Evolutionary conservation across 2,329 filamentous ascomycete genomes (phyloP).

Genomic region (Aspergillus pseudonomiae): DNA sequence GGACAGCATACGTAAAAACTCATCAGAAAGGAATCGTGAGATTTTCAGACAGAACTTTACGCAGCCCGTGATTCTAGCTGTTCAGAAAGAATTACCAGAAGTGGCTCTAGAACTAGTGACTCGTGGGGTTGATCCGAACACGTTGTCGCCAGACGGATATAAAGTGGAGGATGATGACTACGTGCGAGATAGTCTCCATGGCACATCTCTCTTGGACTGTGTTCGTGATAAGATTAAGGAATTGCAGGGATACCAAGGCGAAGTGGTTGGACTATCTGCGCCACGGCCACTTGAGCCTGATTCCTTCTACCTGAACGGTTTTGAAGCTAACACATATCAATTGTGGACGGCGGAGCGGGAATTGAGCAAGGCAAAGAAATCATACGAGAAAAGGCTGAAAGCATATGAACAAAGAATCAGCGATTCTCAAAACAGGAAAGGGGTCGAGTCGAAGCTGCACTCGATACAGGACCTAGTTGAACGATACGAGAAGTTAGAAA

Average conservation of each 20-base stretch:
- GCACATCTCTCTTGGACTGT: slow-evolving; percentile 60
- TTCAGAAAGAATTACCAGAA: slow-evolving; percentile 53
- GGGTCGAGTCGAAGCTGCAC: slow-evolving; percentile 56
- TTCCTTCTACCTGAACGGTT: slow-evolving; percentile 55
- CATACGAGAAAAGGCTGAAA: slow-evolving; percentile 41
- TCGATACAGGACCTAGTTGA: slow-evolving; percentile 56
- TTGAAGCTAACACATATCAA: slow-evolving; percentile 62
- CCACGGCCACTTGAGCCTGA: slow-evolving; percentile 39
- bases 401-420: slow-evolving; percentile 23
- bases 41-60: slow-evolving; percentile 53
- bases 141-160: slow-evolving; percentile 50
- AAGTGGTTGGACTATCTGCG: slow-evolving; percentile 23
- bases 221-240: slow-evolving; percentile 57
- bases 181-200: not conserved
- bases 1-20: slow-evolving; percentile 32
- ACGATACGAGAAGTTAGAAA: slow-evolving; percentile 60
- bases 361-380: slow-evolving; percentile 39
- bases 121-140: slow-evolving; percentile 67
- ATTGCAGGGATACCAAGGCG: slow-evolving; percentile 52
- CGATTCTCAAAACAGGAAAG: slow-evolving; percentile 19
- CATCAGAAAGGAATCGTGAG: slow-evolving; percentile 53
- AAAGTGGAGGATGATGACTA: slow-evolving; percentile 7
- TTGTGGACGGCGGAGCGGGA: slow-evolving; percentile 55
- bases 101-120: slow-evolving; percentile 63
- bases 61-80: slow-evolving; percentile 70